Evolutionary conservation across 2,329 filamentous ascomycete species (phyloP), one percentile per base, ranked within the genome.

Genomic region (Penicillium sp.): DNA sequence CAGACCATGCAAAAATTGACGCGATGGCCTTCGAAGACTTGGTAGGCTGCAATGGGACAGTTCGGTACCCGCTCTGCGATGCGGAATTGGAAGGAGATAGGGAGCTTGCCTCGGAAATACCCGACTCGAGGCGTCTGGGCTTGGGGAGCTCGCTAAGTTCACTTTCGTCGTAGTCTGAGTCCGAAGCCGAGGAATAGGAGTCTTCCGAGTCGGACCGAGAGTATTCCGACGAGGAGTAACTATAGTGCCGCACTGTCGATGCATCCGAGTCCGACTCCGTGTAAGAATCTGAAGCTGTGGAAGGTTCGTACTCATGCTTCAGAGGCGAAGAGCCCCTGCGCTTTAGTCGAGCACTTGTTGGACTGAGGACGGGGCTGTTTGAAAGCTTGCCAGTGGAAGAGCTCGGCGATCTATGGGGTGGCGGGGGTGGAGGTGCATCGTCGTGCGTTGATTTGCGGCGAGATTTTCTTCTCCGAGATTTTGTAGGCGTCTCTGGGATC

Each of bases 291-390:
- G 86, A 87, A 46, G 84, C 85, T 7, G 85, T 86, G 16, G 95
- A 98, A 14, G 93, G 93, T 61, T 93, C 88, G 68, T 97, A 99
- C 76, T 99, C 93, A 70, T 98, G 93, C 77, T 99, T 99, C 49
- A 99, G 80, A 0, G 95, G 95, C 1, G 95, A 99, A 0, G 95
- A 98, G 1, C 87, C 89, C 19, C 92, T 86, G 45, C 93, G 86
- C 69, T 88, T 73, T 73, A 81, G 67, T 70, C 76, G 70, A 60
- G 77, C 67, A 55, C 75, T 64, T 65, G 73, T 65, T 78, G 87
- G 68, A 69, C 79, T 69, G 72, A 86, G 63, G 71, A 80, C 55
- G 58, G 78, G 75, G 68, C 77, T 71, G 61, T 69, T 77, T 9
- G 77, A 71, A n/a, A 70, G 70, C 56, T 79, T 81, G 14, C 76